Conservation (phyloP, 805 yeast genomes). For the Pichia nakasei region DNA sequence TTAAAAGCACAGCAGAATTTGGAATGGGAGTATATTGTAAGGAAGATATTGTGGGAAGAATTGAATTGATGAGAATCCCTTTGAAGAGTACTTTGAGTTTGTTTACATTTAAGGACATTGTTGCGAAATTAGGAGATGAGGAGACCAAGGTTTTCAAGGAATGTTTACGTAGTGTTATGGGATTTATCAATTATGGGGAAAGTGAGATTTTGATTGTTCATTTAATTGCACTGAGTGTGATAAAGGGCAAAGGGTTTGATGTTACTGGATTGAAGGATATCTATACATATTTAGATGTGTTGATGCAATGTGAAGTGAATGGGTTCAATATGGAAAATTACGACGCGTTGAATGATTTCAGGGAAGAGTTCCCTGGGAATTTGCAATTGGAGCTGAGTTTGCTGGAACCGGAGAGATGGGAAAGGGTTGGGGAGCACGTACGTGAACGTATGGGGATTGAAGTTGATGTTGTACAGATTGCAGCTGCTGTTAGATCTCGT, state of each 20-base stretch:
- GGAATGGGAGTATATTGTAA: slow-evolving; percentile 31
- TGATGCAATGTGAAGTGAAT: slow-evolving; percentile 27
- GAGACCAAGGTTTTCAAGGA: slow-evolving; percentile 16
- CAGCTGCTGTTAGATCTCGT: slow-evolving; percentile 46
- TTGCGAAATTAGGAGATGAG: slow-evolving; percentile 9
- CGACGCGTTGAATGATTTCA: slow-evolving; percentile 18
- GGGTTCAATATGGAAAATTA: slow-evolving; percentile 22
- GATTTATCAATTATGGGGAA: slow-evolving; percentile 16
- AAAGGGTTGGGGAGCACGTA: slow-evolving; percentile 13
- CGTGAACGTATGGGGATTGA: slow-evolving; percentile 11
- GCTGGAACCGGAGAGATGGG: slow-evolving; percentile 10
- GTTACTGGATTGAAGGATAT: slow-evolving; percentile 6
- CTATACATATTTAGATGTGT: slow-evolving; percentile 27
- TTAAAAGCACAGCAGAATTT: slow-evolving; percentile 9
- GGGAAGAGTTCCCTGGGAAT: slow-evolving; percentile 14
- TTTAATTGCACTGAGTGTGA: slow-evolving; percentile 15
- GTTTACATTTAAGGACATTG: slow-evolving; percentile 19
- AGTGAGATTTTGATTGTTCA: slow-evolving; percentile 21
- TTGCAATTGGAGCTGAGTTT: slow-evolving; percentile 7
- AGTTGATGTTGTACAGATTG: slow-evolving; percentile 10
- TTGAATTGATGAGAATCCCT: slow-evolving; percentile 35
- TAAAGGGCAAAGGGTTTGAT: neutral
- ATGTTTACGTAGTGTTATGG: slow-evolving; percentile 10
- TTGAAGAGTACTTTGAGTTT: slow-evolving; percentile 25
- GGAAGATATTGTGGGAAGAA: neutral